These are phyloP conservation scores for Brassica incana DNA, from an alignment of 345 rosid genomes.

Conservation along the genomic window DNA sequence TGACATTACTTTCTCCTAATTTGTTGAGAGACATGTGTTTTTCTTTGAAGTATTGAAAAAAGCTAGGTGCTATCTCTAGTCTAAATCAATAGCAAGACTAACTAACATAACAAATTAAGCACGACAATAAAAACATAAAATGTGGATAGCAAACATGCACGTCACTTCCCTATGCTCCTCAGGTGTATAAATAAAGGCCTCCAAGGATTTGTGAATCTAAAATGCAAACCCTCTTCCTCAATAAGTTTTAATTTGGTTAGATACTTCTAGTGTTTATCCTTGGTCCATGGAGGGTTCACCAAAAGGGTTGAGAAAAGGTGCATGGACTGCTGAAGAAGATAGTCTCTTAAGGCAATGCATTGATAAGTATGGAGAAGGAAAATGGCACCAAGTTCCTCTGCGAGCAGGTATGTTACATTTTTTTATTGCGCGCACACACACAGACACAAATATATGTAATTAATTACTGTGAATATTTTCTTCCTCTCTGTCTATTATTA, in stretches of 20 bases:
- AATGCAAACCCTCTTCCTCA: background rate
- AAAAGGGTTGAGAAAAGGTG: constrained; percentile 46
- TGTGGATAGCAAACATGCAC: background rate
- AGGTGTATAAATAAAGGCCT: constrained; percentile 16
- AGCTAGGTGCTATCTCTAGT: background rate
- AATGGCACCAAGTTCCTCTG: constrained; percentile 50
- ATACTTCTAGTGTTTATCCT: background rate
- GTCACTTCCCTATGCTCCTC: background rate
- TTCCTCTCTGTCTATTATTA: background rate
- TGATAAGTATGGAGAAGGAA: constrained; percentile 46
- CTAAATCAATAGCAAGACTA: background rate
- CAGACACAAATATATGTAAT: background rate
- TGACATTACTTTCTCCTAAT: background rate
- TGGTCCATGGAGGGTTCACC: constrained; percentile 21
- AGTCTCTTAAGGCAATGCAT: constrained; percentile 43
- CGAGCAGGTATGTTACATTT: constrained; percentile 39
- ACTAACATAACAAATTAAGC: background rate
- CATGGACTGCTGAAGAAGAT: constrained; percentile 58
- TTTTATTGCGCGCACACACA: background rate
- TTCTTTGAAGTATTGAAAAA: background rate
- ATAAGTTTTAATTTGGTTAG: background rate
- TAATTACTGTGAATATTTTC: background rate
- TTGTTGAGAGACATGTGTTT: background rate
- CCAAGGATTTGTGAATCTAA: background rate
- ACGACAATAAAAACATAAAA: background rate